Evolutionary conservation across 768 basidiomycete genomes (phyloP), one percentile per base, ranked within the genome.

Genomic region (Trichaptum fuscoviolaceum): DNA sequence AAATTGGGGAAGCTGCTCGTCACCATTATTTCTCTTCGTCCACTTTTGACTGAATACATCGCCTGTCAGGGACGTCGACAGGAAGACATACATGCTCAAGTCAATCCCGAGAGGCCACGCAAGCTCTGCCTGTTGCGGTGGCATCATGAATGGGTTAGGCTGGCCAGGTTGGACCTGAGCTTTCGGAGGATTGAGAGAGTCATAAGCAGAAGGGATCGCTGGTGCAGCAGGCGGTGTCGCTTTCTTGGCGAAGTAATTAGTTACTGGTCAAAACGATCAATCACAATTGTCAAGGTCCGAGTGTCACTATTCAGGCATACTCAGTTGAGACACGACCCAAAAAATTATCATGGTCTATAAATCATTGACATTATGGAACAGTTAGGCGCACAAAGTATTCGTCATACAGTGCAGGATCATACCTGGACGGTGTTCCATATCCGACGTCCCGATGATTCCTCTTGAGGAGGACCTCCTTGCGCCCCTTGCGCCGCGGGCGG

Each of bases 81-180:
- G 77, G 72, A 88, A 84, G 3, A 93, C 85, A 67, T 93, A 83
- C 84, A 93, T 87, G 58, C 89, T 84, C 9, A 93, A 75, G 2
- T 79, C 76, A 64, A 86, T 80, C 0, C 84, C 86, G 1, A 90
- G 78, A 10, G 78, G 74, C 91, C 91, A 93, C 57, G 83, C 85
- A 5, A 81, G 83, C 17, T 76, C 67, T 1, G 79, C 86, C 27
- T 86, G 81, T 17, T 76, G 78, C 7, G 91, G 90, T 8, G 87
- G 84, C 17, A 83, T 73, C n/a, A 75, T 67, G 73, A 79, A 78
- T 9, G 87, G 83, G 70, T 87, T 81, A n/a, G 68, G 63, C 35
- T 67, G 35, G 24, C 65, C 68, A 34, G 63, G 57, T 24, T 20
- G 30, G 6, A 78, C 72, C 57, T 75, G 78, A 30, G 57, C 71